Base-by-base conservation (phyloP, 2,329 filamentous ascomycete genomes). In the Orbilia ellipsospora region DNA sequence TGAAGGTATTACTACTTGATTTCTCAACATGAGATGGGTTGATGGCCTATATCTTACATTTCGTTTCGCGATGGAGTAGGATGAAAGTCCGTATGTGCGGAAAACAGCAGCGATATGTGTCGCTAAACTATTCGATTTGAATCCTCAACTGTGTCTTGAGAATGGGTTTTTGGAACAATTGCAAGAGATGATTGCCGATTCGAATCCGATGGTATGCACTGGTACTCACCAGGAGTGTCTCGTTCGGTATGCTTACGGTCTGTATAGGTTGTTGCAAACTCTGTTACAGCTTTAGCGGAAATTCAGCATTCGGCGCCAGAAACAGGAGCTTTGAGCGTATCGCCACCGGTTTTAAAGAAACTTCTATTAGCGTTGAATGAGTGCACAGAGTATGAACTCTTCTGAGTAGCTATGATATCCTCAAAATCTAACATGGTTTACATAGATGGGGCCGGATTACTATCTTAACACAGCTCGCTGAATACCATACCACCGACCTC, bases 61-160 rank as follows among this genome's bases (percentile, higher is more conserved):
- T 48, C 28, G 1, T 36, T 36, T 36, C 10, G 28, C 7, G 28
- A 7, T 31, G 2, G 44, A 12, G 16, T 23, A 93, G 83, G 95
- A 99, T 84, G 95, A 99, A 83, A 98, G 94, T 57, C 95, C 95
- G 0, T 99, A 99, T 83, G 95, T 99, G 76, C 92, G 95, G 80
- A 99, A 99, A 85, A 99, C 95, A 1, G 95, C 95, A 51, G 95
- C 94, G 48, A 95, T 99, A 78, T 98, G 95, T 82, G 95, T 99
- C 52, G 95, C 95, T 63, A 99, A 99, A 84, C 88, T 99, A 5
- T 99, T 97, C 83, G 95, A 99, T 81, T 86, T 99, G 75, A 97
- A 96, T 81, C 93, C 94, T 4, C 83, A 87, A 45, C 91, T 97
- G 88, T 98, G 94, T 81, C 88, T 99, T 68, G 95, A 99, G 81